Conservation (phyloP, 2,329 filamentous ascomycete genomes). For the Calonectria fujianensis region DNA sequence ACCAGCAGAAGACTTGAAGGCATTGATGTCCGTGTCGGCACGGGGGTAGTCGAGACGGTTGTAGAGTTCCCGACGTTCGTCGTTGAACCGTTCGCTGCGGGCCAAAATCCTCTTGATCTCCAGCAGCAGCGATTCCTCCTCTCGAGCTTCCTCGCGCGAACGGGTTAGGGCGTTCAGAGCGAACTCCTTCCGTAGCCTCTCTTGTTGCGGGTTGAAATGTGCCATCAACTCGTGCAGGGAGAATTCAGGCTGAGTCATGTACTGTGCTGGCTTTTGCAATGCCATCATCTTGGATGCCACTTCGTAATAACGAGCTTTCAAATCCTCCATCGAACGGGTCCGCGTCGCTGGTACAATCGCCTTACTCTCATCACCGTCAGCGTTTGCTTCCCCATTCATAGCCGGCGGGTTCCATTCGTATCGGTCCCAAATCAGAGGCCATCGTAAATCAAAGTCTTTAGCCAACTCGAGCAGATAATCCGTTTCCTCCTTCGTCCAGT, state of each 20-base stretch:
- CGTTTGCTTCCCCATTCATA: slow-evolving; percentile 66
- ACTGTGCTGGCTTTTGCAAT: slow-evolving; percentile 84
- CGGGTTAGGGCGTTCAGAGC: slow-evolving; percentile 86
- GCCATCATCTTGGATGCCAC: slow-evolving; percentile 90
- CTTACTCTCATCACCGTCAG: slow-evolving; percentile 68
- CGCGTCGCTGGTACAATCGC: slow-evolving; percentile 73
- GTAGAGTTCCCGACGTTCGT: slow-evolving; percentile 91
- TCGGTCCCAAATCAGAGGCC: slow-evolving; percentile 93
- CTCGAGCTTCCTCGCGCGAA: slow-evolving; percentile 89
- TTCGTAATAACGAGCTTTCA: slow-evolving; percentile 94
- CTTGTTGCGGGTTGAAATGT: slow-evolving; percentile 88
- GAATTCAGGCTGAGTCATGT: slow-evolving; percentile 92
- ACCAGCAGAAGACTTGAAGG: slow-evolving; percentile 88
- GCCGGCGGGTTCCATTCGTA: slow-evolving; percentile 82
- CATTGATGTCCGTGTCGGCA: slow-evolving; percentile 80
- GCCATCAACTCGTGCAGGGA: slow-evolving; percentile 88
- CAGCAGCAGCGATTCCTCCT: slow-evolving; percentile 91
- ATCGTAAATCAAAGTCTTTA: slow-evolving; percentile 88
- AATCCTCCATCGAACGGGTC: slow-evolving; percentile 86
- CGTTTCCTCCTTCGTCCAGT: slow-evolving; percentile 95
- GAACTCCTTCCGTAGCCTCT: slow-evolving; percentile 88
- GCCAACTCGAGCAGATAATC: slow-evolving; percentile 89
- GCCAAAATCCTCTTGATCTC: slow-evolving; percentile 95
- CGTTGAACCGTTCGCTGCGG: slow-evolving; percentile 89
- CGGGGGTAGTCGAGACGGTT: slow-evolving; percentile 88